Percentiles rank a stretch among this genome's conserved stretches.
These are phyloP conservation scores for Euphorbia pulcherrima DNA, from an alignment of 345 rosid species.

Conservation along the genomic window DNA sequence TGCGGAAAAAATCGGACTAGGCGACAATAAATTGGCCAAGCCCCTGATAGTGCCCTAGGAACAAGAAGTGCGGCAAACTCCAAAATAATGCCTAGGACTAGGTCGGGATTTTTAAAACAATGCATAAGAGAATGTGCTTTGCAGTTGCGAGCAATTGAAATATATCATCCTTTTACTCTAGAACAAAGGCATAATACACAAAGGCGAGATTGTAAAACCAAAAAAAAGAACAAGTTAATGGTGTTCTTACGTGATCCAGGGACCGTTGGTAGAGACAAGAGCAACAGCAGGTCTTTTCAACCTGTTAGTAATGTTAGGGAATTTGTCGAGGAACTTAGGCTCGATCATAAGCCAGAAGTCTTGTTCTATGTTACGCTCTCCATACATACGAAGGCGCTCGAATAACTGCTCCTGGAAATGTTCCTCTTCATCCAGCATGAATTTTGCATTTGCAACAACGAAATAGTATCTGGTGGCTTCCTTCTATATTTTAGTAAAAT, in stretches of 20 bases:
- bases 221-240: not conserved
- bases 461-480: conserved; percentile 55
- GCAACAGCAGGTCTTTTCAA: conserved; percentile 94
- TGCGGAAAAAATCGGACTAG: too few species aligned
- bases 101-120: too few species aligned
- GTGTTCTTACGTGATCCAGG: conserved; percentile 88
- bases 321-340: conserved; percentile 79
- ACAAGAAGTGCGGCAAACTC: too few species aligned
- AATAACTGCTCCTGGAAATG: conserved; percentile 80
- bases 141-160: not conserved
- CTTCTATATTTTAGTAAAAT: conserved; percentile 25
- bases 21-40: too few species aligned
- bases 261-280: conserved; percentile 80
- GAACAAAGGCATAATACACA: not conserved
- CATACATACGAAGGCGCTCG: conserved; percentile 66
- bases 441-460: conserved; percentile 82
- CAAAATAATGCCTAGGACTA: too few species aligned
- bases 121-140: too few species aligned
- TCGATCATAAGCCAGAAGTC: conserved; percentile 97
- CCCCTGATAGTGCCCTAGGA: too few species aligned
- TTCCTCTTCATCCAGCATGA: conserved; percentile 98
- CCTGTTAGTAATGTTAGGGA: conserved; percentile 73
- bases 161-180: not conserved
- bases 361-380: conserved; percentile 56
- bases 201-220: not conserved